Evolutionary conservation across 148 eudicot species (phyloP), one percentile per base, ranked within the genome.

Genomic region (Linanthus parryae): DNA sequence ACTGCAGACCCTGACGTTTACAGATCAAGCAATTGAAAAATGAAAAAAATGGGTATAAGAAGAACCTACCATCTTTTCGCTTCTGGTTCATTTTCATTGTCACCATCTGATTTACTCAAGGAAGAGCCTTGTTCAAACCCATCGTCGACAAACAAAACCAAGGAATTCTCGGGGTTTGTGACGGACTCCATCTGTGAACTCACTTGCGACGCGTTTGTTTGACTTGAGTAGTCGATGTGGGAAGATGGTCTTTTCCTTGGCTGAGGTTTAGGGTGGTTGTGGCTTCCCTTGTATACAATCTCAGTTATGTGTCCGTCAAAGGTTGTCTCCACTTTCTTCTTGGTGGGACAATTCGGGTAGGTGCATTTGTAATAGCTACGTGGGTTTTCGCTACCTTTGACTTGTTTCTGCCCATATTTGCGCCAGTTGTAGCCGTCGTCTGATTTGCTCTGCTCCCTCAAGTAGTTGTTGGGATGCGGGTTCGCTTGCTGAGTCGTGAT

Each of bases 311-410:
- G 56, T 6, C 95, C 95, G 43, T 83, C 85, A 3, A 75, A 59
- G 1, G 74, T 64, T 27, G 57, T 66, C 58, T 87, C 95, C 3
- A 87, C 91, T 38, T 87, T 83, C 67, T 83, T 87, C 77, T 78
- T 87, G 1, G 95, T 83, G 9, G 91, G 95, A 25, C 95, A 87
- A 41, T 48, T 75, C 0, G 81, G 78, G 51, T 57, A 68, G 2
- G 91, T 83, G 36, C 95, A 87, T 53, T 87, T 87, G 78, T 83
- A 87, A 60, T 87, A 87, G 62, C 95, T 87, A 10, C 91, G 69
- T 0, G 95, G 91, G 58, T 87, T 87, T 48, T 80, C 77, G 47
- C 95, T 83, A 3, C 95, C 87, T 54, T 83, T 87, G 8, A 87
- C 91, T 56, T 80, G 84, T 44, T 87, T 87, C 28, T 87, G 84